These are phyloP conservation scores for Ophiocordyceps camponoti-saundersi DNA, from an alignment of 2,329 filamentous ascomycete genomes.

Conservation along the genomic window DNA sequence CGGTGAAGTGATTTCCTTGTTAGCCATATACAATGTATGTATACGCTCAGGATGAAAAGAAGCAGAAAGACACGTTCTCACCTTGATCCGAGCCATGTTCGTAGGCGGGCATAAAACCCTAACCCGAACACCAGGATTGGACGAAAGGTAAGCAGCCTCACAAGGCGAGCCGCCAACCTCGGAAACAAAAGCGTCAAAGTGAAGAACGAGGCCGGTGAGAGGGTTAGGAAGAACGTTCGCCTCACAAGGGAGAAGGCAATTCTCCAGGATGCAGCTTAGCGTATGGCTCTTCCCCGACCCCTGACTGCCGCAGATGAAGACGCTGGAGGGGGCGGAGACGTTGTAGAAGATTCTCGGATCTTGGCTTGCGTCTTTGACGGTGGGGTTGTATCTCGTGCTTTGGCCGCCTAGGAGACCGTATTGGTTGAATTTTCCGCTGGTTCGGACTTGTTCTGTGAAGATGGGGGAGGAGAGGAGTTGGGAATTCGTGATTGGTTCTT, in stretches of 20 bases:
- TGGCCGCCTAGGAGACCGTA: slow-evolving; percentile 6
- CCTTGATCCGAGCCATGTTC: slow-evolving; percentile 25
- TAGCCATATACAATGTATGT: not conserved
- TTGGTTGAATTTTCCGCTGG: slow-evolving; percentile 2
- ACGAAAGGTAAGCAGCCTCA: slow-evolving; percentile 40
- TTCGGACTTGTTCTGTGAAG: slow-evolving; percentile 5
- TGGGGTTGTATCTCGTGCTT: not conserved
- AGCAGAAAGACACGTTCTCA: slow-evolving; percentile 2
- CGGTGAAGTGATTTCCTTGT: too few species aligned
- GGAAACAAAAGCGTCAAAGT: slow-evolving; percentile 41
- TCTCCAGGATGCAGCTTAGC: slow-evolving; percentile 37
- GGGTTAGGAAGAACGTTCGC: slow-evolving; percentile 30
- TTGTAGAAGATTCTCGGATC: slow-evolving; percentile 25
- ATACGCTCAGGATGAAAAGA: too few species aligned
- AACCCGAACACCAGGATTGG: slow-evolving; percentile 23
- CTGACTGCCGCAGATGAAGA: slow-evolving; percentile 48
- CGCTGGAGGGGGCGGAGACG: slow-evolving; percentile 32
- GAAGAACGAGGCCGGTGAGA: slow-evolving; percentile 45
- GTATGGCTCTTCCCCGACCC: slow-evolving; percentile 49
- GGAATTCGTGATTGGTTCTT: not conserved
- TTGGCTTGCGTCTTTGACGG: not conserved
- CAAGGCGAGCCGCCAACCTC: slow-evolving; percentile 31
- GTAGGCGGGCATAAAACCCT: slow-evolving; percentile 37
- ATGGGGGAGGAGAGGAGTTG: slow-evolving; percentile 2
- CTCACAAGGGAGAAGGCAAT: slow-evolving; percentile 29